Conservation (phyloP, 441 rosid genomes). For the Biscutella laevigata region DNA sequence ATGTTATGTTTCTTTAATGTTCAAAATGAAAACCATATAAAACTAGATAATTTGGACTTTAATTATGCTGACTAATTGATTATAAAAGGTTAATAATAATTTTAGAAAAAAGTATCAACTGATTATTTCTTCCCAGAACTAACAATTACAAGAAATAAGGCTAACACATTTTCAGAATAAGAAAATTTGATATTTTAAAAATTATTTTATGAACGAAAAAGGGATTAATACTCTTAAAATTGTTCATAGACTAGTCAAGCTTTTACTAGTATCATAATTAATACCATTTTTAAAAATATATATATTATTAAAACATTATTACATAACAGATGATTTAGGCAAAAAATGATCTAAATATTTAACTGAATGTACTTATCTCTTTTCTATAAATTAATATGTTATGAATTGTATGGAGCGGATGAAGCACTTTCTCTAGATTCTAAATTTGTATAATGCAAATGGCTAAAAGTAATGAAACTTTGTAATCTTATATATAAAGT, state of each 20-base stretch:
- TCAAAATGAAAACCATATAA: neutral
- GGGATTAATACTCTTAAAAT: neutral
- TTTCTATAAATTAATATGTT: neutral
- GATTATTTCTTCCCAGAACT: neutral
- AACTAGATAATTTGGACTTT: neutral
- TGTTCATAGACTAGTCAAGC: neutral
- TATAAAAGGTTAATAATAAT: neutral
- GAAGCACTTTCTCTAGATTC: conserved; percentile 1
- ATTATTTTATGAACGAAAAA: too few species aligned
- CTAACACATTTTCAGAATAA: neutral
- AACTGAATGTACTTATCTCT: neutral
- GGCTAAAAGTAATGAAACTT: neutral
- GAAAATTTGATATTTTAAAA: neutral
- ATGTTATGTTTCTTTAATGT: neutral
- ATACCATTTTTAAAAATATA: too few species aligned
- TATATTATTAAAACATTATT: neutral
- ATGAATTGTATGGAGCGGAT: conserved; percentile 1
- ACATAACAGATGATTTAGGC: neutral
- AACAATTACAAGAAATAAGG: neutral
- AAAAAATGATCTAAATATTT: neutral
- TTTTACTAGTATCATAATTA: too few species aligned
- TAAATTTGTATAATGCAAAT: neutral
- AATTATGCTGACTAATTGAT: neutral
- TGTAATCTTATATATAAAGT: neutral
- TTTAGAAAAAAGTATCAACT: neutral